Evolutionary conservation across 148 eudicot species (phyloP).

Genomic region (Rhododendron griersonianum): DNA sequence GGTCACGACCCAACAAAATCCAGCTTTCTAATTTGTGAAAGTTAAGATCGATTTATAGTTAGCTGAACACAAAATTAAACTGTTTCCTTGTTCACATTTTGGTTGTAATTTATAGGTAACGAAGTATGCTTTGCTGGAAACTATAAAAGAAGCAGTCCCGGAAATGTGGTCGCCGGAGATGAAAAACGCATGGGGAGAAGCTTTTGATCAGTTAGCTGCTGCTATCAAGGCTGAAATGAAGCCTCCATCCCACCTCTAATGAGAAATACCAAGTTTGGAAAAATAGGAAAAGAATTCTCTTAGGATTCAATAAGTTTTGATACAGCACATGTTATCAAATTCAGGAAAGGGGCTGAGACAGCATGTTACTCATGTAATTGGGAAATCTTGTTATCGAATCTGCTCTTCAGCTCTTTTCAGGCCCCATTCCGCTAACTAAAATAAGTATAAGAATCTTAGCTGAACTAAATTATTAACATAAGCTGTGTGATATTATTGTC

Average conservation of each 20-base stretch:
- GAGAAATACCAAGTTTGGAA: background rate
- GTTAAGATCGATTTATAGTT: background rate
- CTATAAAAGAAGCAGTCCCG: conserved; percentile 74
- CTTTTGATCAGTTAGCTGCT: conserved; percentile 72
- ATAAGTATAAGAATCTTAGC: too few relatives aligned
- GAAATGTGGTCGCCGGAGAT: conserved; percentile 87
- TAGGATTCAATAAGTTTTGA: background rate
- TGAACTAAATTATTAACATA: too few relatives aligned
- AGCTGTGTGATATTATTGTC: too few relatives aligned
- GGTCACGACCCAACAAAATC: too few relatives aligned
- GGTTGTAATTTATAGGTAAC: conserved; percentile 43
- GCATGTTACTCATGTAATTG: background rate
- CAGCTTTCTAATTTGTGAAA: background rate
- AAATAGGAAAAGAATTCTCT: background rate
- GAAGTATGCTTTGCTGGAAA: conserved; percentile 75
- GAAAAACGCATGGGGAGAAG: conserved; percentile 82
- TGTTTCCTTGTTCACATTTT: background rate
- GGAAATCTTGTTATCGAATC: background rate
- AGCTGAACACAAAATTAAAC: background rate
- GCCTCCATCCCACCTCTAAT: conserved; percentile 15
- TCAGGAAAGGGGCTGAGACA: too few relatives aligned
- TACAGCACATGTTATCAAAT: background rate
- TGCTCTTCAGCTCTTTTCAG: background rate
- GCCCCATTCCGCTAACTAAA: too few relatives aligned
- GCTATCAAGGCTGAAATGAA: conserved; percentile 84